phyloP scores from a whole-genome alignment of 2,329 filamentous ascomycete genomes.

The Hypomyces perniciosus region DNA sequence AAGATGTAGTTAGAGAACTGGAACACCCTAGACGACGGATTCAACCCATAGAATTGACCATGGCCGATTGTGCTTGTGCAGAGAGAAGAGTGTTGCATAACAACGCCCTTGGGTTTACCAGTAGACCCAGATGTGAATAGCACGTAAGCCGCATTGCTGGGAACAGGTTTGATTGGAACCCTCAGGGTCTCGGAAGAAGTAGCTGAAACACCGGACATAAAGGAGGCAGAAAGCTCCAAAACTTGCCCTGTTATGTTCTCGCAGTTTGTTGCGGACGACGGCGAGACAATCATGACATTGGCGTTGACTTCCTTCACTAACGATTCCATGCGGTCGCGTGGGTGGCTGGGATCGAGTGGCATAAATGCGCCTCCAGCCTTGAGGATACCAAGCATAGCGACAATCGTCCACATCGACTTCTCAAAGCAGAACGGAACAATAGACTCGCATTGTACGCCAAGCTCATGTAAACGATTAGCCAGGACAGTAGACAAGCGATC shows the following conservation, averaged over 20 bases:
- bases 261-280: background rate
- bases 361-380: constrained; percentile 23
- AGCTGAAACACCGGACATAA: background rate
- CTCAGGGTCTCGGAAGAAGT: background rate
- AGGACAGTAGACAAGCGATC: background rate
- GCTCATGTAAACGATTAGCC: constrained; percentile 5
- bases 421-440: constrained; percentile 12
- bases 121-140: constrained; percentile 5
- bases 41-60: background rate
- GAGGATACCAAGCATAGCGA: constrained; percentile 23
- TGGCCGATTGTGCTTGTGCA: background rate
- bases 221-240: constrained; percentile 1
- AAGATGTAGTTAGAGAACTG: constrained; percentile 8
- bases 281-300: constrained; percentile 8
- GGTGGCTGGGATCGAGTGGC: constrained; percentile 19
- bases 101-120: constrained; percentile 7
- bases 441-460: constrained; percentile 21
- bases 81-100: constrained; percentile 1
- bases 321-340: background rate
- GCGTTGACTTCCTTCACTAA: constrained; percentile 9
- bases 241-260: background rate
- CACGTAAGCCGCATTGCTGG: background rate
- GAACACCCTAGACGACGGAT: background rate
- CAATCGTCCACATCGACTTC: constrained; percentile 16
- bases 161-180: background rate